phyloP scores from a whole-genome alignment of 306 rosid genomes.

The Trichosanthes cucumerina region DNA sequence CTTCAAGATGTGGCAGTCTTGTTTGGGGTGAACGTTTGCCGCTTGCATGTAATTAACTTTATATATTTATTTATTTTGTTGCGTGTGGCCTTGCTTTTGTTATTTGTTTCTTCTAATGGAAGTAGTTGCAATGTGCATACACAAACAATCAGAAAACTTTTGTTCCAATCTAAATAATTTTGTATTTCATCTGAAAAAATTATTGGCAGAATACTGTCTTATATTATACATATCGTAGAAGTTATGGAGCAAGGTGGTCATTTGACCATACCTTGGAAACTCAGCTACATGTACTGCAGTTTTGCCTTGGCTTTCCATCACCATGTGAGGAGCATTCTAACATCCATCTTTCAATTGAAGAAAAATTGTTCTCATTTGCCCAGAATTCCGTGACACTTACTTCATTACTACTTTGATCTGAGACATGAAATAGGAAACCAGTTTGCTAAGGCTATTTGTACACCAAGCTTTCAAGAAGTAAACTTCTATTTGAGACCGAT shows the following conservation, averaged over 20 bases:
- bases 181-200: neutral
- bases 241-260: neutral
- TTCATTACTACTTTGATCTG: neutral
- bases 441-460: neutral
- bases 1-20: neutral
- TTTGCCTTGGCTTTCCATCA: neutral
- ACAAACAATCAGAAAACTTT: neutral
- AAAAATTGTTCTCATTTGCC: neutral
- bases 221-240: neutral
- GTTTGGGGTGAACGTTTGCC: neutral
- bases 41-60: neutral
- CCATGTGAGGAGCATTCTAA: neutral
- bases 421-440: neutral
- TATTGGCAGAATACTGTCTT: neutral
- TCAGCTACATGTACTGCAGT: neutral
- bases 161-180: neutral
- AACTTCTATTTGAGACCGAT: neutral
- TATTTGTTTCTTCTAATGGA: conserved; percentile 1
- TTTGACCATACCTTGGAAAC: neutral
- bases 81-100: neutral
- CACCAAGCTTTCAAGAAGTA: neutral
- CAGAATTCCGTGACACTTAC: neutral
- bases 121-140: neutral
- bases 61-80: neutral
- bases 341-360: neutral